Percentiles rank a stretch among this genome's conserved stretches.
Conservation (phyloP, 2,329 filamentous ascomycete genomes). For the Apiospora marii region DNA sequence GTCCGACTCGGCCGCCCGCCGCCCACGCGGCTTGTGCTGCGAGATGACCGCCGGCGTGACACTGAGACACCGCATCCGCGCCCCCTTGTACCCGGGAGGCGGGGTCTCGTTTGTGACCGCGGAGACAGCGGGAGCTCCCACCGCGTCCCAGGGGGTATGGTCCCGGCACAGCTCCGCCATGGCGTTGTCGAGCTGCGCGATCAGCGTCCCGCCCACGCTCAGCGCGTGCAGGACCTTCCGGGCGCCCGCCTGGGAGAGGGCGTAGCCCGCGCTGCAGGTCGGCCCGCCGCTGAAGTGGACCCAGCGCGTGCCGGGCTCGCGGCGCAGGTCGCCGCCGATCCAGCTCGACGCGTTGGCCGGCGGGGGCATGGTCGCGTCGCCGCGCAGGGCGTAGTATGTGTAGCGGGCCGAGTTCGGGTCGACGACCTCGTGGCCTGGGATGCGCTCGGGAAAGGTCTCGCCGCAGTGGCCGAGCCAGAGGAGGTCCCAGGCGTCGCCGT, state of each 20-base stretch:
- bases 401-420: slow-evolving; percentile 26
- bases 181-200: slow-evolving; percentile 30
- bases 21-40: slow-evolving; percentile 29
- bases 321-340: slow-evolving; percentile 27
- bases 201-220: slow-evolving; percentile 28
- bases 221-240: slow-evolving; percentile 29
- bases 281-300: slow-evolving; percentile 31
- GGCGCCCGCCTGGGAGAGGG: slow-evolving; percentile 27
- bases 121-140: too few species aligned
- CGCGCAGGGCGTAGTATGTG: slow-evolving; percentile 29
- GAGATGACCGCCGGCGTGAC: slow-evolving; percentile 29
- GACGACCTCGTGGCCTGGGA: slow-evolving; percentile 29
- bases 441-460: slow-evolving; percentile 31
- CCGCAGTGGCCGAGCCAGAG: slow-evolving; percentile 50
- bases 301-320: slow-evolving; percentile 27
- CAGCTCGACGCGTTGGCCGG: slow-evolving; percentile 22
- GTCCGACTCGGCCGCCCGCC: slow-evolving; percentile 28
- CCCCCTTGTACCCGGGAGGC: slow-evolving; percentile 29
- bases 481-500: slow-evolving; percentile 45
- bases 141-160: slow-evolving; percentile 30
- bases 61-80: slow-evolving; percentile 30
- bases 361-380: slow-evolving; percentile 27
- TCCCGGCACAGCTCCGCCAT: slow-evolving; percentile 30
- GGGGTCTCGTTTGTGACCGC: not conserved
- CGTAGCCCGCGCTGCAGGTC: slow-evolving; percentile 30